phyloP scores from a whole-genome alignment of 2,329 filamentous ascomycete genomes.

The Amesomyces nigricolor region DNA sequence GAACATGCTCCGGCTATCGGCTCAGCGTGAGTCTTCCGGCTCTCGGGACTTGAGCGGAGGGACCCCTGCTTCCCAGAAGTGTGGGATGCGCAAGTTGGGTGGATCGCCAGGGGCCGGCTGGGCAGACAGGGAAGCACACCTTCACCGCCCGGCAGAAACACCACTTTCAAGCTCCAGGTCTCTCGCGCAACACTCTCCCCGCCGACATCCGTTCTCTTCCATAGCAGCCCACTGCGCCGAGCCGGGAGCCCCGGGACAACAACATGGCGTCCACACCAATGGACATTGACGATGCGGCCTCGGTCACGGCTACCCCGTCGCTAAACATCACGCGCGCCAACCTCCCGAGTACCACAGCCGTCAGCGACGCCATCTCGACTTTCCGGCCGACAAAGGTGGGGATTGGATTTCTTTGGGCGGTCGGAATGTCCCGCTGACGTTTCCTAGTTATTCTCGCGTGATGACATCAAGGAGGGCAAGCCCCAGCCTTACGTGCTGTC shows the following conservation, averaged over 20 bases:
- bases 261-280: constrained; percentile 51
- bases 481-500: constrained; percentile 68
- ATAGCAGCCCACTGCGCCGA: not conserved
- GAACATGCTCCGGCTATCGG: not conserved
- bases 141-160: constrained; percentile 24
- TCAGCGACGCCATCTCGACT: constrained; percentile 69
- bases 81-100: not conserved
- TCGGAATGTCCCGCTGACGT: not conserved
- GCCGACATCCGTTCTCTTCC: not conserved
- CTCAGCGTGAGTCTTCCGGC: not conserved
- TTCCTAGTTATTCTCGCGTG: constrained; percentile 52
- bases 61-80: not conserved
- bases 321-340: constrained; percentile 46
- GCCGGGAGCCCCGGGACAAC: not conserved
- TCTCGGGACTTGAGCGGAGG: not conserved
- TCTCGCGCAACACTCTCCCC: not conserved
- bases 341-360: constrained; percentile 52
- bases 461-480: constrained; percentile 48
- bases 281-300: constrained; percentile 47
- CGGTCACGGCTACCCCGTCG: constrained; percentile 37
- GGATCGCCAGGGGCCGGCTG: too few relatives aligned
- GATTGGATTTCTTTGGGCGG: not conserved
- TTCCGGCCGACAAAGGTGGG: constrained; percentile 76
- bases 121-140: too few relatives aligned
- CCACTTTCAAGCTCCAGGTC: not conserved